phyloP scores from a whole-genome alignment of 2,329 filamentous ascomycete species.

The Myriosclerotinia scirpicola region DNA sequence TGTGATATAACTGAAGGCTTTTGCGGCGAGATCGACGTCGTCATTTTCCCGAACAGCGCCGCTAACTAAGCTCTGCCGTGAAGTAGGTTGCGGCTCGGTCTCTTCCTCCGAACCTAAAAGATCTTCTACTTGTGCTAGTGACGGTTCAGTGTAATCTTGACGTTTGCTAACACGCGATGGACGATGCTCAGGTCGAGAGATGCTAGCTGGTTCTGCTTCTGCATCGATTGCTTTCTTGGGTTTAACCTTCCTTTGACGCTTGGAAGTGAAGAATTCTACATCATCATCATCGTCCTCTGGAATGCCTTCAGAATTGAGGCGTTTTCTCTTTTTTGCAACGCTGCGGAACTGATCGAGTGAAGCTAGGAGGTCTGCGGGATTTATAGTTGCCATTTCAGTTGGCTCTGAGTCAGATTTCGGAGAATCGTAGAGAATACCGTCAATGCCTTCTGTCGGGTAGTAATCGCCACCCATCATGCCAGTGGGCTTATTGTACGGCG shows the following conservation, averaged over 20 bases:
- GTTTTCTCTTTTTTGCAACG: constrained; percentile 32
- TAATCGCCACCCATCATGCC: constrained; percentile 41
- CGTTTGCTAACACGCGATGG: constrained; percentile 29
- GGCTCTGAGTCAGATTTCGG: constrained; percentile 29
- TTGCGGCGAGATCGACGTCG: constrained; percentile 32
- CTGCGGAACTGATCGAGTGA: constrained; percentile 25
- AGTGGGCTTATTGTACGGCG: constrained; percentile 28
- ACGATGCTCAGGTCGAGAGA: constrained; percentile 26
- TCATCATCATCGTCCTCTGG: constrained; percentile 31
- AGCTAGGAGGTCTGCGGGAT: constrained; percentile 34
- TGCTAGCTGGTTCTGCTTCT: constrained; percentile 11
- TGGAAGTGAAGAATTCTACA: constrained; percentile 36
- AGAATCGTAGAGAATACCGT: constrained; percentile 39
- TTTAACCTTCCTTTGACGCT: constrained; percentile 31
- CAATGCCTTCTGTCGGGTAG: constrained; percentile 34
- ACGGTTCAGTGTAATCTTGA: constrained; percentile 33
- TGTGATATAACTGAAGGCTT: constrained; percentile 29
- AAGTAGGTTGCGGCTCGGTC: background rate
- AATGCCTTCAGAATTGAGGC: constrained; percentile 25
- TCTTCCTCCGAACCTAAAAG: constrained; percentile 17
- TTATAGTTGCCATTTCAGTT: constrained; percentile 28
- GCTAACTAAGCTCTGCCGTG: constrained; percentile 14
- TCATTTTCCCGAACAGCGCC: constrained; percentile 17
- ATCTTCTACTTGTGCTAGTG: constrained; percentile 31
- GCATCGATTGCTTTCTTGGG: constrained; percentile 26